These are phyloP conservation scores for Blastobotrys peoriensis DNA, from an alignment of 805 yeast species.

Conservation along the genomic window DNA sequence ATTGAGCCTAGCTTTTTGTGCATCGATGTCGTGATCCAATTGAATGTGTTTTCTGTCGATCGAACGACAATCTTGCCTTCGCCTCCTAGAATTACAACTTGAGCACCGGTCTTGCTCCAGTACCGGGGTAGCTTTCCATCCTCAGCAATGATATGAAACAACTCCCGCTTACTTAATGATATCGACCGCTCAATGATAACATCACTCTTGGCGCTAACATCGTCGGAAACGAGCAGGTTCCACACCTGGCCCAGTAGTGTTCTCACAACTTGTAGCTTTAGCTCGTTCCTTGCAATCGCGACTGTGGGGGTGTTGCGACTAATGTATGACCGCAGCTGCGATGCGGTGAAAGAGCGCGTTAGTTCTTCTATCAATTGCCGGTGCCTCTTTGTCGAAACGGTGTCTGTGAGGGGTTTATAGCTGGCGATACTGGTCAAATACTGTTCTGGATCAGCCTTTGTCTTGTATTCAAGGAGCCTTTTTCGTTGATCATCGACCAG, in stretches of 20 bases:
- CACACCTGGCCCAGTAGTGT: conserved; percentile 34
- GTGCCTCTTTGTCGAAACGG: conserved; percentile 20
- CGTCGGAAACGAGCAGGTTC: conserved; percentile 26
- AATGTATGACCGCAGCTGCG: conserved; percentile 22
- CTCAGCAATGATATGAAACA: conserved; percentile 37
- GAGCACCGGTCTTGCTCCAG: conserved; percentile 38
- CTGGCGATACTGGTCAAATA: conserved; percentile 14
- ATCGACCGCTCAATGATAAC: conserved; percentile 31
- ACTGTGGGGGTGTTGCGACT: not conserved
- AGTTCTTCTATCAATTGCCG: conserved; percentile 22
- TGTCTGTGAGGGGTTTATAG: conserved; percentile 15
- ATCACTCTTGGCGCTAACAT: conserved; percentile 29
- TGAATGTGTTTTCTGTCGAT: conserved; percentile 39
- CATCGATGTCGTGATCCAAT: conserved; percentile 41
- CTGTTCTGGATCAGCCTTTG: conserved; percentile 11
- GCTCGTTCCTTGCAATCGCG: conserved; percentile 1
- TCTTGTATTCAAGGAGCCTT: conserved; percentile 16
- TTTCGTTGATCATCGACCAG: conserved; percentile 16
- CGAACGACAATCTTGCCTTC: conserved; percentile 31
- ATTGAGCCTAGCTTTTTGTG: conserved; percentile 29
- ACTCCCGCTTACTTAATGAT: conserved; percentile 33
- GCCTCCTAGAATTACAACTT: conserved; percentile 33
- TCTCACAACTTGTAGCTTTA: conserved; percentile 23
- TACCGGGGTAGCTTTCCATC: conserved; percentile 37
- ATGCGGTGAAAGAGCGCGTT: conserved; percentile 22